Evolutionary conservation across 768 basidiomycete species (phyloP).

Genomic region (Exidia glandulosa): DNA sequence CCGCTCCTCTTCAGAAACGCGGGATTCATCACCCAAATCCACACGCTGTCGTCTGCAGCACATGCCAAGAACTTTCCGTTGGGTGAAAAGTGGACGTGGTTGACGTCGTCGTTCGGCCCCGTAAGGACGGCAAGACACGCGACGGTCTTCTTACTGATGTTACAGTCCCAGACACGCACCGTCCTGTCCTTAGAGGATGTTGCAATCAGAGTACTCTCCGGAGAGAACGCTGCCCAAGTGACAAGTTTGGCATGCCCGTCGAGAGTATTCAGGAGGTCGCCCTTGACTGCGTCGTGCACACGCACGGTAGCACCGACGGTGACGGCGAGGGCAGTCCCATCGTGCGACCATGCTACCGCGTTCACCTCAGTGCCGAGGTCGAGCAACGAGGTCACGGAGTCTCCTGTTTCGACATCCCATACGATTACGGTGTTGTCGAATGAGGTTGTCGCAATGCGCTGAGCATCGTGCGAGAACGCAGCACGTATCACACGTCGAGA

Average conservation of each 20-base stretch:
- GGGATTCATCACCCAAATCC: neutral
- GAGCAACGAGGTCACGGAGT: neutral
- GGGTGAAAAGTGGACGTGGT: neutral
- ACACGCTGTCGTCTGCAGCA: neutral
- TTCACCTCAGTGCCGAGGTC: neutral
- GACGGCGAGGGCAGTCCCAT: neutral
- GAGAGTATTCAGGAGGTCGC: neutral
- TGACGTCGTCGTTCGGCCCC: neutral
- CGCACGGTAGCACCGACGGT: neutral
- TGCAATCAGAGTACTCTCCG: neutral
- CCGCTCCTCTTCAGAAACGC: no score
- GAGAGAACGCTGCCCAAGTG: neutral
- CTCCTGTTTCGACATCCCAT: neutral
- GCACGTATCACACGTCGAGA: neutral
- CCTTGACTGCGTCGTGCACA: neutral
- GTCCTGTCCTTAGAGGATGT: constrained; percentile 8
- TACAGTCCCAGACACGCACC: constrained; percentile 10
- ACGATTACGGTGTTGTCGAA: neutral
- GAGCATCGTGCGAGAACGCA: neutral
- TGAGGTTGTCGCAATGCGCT: neutral
- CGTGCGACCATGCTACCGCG: neutral
- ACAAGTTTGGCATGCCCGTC: neutral
- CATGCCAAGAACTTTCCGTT: neutral
- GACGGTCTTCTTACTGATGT: neutral
- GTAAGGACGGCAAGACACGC: neutral